These are phyloP conservation scores for Blastobotrys americana DNA, from an alignment of 805 yeast genomes.

Conservation along the genomic window DNA sequence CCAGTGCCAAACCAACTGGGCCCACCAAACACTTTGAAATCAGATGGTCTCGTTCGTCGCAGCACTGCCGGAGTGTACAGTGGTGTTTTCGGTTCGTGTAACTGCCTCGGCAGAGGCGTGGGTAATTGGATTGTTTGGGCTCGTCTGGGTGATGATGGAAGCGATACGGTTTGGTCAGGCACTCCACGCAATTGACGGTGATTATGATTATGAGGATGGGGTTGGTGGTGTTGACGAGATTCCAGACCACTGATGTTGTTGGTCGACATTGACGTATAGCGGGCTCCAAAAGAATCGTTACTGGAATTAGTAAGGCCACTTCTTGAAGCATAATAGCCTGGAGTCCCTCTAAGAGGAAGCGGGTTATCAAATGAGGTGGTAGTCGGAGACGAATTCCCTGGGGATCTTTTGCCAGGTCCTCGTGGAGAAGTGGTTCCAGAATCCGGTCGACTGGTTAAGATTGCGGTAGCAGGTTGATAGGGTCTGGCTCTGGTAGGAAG, in stretches of 20 bases:
- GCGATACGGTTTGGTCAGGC: neutral
- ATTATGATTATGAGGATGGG: neutral
- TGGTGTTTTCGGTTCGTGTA: no score
- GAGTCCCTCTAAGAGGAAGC: neutral
- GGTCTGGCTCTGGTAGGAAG: neutral
- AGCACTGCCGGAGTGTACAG: slow-evolving; percentile 34
- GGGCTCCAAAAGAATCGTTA: neutral
- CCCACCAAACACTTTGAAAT: no score
- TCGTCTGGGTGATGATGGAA: neutral
- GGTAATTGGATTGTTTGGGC: slow-evolving; percentile 75
- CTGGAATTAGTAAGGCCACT: no score
- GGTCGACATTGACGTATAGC: neutral
- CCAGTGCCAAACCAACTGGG: no score
- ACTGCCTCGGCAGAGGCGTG: slow-evolving; percentile 79
- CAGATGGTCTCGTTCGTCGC: neutral
- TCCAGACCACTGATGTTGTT: neutral
- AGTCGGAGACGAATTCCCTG: neutral
- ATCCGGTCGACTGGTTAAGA: neutral
- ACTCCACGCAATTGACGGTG: neutral
- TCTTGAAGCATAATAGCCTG: neutral
- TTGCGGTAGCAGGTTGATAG: neutral
- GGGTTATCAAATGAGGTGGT: neutral
- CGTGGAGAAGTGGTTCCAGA: neutral
- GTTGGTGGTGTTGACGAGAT: neutral
- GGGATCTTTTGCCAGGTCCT: neutral